Evolutionary conservation across 257 asterid genomes (phyloP), one percentile per base, ranked within the genome.

Genomic region (Voacanga thouarsii): DNA sequence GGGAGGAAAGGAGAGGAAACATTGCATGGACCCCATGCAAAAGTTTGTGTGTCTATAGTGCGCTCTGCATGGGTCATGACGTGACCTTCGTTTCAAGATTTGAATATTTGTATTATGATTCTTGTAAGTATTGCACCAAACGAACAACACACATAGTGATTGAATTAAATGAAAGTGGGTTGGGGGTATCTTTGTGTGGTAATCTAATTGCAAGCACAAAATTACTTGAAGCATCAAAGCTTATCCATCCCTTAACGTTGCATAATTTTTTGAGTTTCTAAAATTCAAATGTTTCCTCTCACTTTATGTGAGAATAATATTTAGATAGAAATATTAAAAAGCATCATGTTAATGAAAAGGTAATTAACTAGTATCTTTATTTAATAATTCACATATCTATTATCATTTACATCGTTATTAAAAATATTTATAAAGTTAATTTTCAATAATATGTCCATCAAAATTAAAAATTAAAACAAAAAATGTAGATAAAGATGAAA

Each of bases 31-130:
- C 87, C 86, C 84, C 75, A 77, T 74, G 85, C 82, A 78, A 78
- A 84, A 82, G 75, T 49, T 77, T 84, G 86, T 84, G 85, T 74
- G 72, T 68, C 68, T 33, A 75, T 84, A 82, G 85, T 89, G 96
- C 83, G 87, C 81, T 83, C 72, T 91, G 89, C 92, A 86, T 88
- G 96, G 92, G 84, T 84, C 91, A 88, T 83, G 92, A 87, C 67
- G 92, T 79, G 90, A 86, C 88, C 82, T 56, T 71, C 72, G 83
- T 53, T 39, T 66, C 61, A 53, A 63, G 24, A 44, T 0, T 10
- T 15, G 28, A 33, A 24, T 47, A 61, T 66, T 43, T 70, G 16
- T 28, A 33, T 71, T 18, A 5, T 80, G 75, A 80, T 65, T 75
- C 45, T 65, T 12, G 37, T 74, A 69, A 69, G 79, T 37, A 61